These are phyloP conservation scores for Pseudogymnoascus sp. DNA, from an alignment of 2,329 filamentous ascomycete genomes.

Conservation along the genomic window DNA sequence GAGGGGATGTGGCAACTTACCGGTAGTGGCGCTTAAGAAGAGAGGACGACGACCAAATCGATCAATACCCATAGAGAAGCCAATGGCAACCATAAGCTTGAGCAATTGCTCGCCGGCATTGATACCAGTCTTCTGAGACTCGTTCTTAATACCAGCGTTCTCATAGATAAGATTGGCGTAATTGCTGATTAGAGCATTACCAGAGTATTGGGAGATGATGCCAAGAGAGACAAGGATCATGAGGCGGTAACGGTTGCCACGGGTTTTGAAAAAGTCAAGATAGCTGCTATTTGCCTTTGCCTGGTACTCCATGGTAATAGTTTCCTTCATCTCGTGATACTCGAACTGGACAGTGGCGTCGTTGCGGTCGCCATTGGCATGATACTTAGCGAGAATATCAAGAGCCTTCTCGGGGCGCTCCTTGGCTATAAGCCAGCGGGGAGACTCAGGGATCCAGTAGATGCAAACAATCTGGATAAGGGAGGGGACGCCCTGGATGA, in stretches of 20 bases:
- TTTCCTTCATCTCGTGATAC: slow-evolving; percentile 11
- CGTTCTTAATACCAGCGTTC: slow-evolving; percentile 48
- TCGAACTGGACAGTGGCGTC: slow-evolving; percentile 41
- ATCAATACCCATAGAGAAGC: slow-evolving; percentile 48
- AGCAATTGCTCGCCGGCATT: slow-evolving; percentile 29
- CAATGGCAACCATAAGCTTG: slow-evolving; percentile 48
- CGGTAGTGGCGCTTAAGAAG: slow-evolving; percentile 36
- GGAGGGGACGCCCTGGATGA: slow-evolving; percentile 55
- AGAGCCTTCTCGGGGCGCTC: slow-evolving; percentile 43
- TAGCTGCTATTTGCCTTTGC: slow-evolving; percentile 45
- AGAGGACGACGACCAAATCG: slow-evolving; percentile 47
- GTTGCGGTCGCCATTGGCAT: slow-evolving; percentile 43
- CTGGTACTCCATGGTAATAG: slow-evolving; percentile 24
- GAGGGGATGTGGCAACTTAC: slow-evolving; percentile 1
- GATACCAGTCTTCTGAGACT: slow-evolving; percentile 16
- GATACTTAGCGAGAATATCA: slow-evolving; percentile 43
- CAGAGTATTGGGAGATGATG: slow-evolving; percentile 60
- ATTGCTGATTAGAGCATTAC: slow-evolving; percentile 60
- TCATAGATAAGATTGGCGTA: slow-evolving; percentile 57
- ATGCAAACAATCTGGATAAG: slow-evolving; percentile 55
- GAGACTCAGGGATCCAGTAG: slow-evolving; percentile 52
- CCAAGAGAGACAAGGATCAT: slow-evolving; percentile 55
- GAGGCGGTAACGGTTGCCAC: slow-evolving; percentile 57
- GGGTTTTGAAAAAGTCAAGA: slow-evolving; percentile 42
- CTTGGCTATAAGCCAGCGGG: slow-evolving; percentile 49